Evolutionary conservation across 192 early-diverging fungal species (phyloP), one percentile per base, ranked within the genome.

Genomic region (Coemansia reversa): DNA sequence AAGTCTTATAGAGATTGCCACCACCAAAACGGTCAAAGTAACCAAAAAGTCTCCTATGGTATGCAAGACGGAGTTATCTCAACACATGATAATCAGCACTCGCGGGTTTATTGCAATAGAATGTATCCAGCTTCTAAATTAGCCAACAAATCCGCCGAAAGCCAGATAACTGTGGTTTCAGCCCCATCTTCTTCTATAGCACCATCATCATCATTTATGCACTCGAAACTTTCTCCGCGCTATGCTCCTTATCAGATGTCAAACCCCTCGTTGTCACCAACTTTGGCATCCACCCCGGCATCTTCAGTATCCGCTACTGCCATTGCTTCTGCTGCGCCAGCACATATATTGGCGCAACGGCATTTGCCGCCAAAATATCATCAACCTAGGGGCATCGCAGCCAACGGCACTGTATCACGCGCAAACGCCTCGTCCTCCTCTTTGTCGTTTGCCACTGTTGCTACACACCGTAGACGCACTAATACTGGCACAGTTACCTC

Each of bases 201-300:
- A 33, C 67, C 70, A 52, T 54, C 56, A 22, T 32, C 72, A 54
- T 65, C 68, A 79, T 74, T 79, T 70, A 74, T 74, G 72, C 77
- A 79, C 58, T 64, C 76, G 30, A 64, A 64, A 51, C 47, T 62
- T 32, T 56, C 75, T 63, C 70, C 77, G 70, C 77, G 67, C 57
- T 74, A 70, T 67, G 61, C 64, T 11, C 72, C 77, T 47, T 79
- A 74, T 72, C 71, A 74, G 72, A 79, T 74, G 65, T 50, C 67
- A 28, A 65, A 56, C 33, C 39, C 65, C 52, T 32, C 76, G 49
- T 22, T 66, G 16, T 52, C 55, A 12, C 11, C 53, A 32, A 51
- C 70, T 24, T 42, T 60, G 9, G 66, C 61, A 4, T 28, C 28
- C 4, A 16, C 56, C 7, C 16, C 14, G 9, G 0, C 39, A 45